Base-by-base conservation (phyloP, 306 rosid genomes). In the Castanospermum australe region DNA sequence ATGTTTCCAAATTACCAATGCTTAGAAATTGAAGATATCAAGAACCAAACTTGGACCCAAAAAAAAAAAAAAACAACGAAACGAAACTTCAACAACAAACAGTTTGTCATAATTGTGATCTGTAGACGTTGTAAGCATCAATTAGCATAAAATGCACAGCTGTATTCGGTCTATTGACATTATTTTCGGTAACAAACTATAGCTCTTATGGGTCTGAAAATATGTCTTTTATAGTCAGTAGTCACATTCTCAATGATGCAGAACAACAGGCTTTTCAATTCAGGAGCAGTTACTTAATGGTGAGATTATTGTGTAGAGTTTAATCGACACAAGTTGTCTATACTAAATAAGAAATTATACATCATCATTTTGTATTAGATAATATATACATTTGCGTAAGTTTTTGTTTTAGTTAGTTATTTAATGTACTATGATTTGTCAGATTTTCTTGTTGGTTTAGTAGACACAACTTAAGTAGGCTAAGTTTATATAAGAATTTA, bases 191-290 rank as follows among this genome's bases (percentile, higher is more conserved):
- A 54, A 35, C n/a, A 35, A 35, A 20, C 33, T 28, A 33, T 75
- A 8, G 30, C 59, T 20, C 12, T 0, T 18, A 47, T 62, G 45
- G 56, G 51, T 28, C 17, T 59, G 42, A 10, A 25, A 22, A 17
- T 28, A 38, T 45, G 36, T 18, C 50, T 44, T 45, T 30, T 61
- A 42, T 42, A 57, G 69, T 10, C 69, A 33, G 9, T 59, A 33
- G 30, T 64, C 80, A 39, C 45, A n/a, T 66, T 67, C 67, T 25
- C 24, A 67, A 77, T 67, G 67, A 24, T 28, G 36, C 18, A 42
- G 38, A 45, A 44, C 2, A 5, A n/a, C 21, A 39, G 17, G 20
- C 8, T 57, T 51, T 77, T 21, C 13, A 76, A 9, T 50, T 64
- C 42, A 38, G 17, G 35, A 52, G 35, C 67, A 66, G 14, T 5